Base-by-base conservation (phyloP, 768 basidiomycete genomes). In the Phlebiopsis gigantea region DNA sequence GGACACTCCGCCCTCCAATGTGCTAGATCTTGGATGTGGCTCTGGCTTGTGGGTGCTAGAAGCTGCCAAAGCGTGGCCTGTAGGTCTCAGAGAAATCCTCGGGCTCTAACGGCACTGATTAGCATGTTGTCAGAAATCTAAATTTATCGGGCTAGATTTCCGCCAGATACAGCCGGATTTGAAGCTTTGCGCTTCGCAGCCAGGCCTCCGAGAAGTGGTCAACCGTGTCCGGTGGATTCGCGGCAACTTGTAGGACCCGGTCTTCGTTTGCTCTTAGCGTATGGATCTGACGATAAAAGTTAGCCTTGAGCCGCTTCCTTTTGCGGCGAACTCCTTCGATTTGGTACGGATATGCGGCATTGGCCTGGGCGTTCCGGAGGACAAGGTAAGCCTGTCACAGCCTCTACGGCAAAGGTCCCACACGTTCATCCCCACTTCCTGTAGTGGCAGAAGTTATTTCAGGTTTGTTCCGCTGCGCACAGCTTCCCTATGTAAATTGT, bases 1-100 rank as follows among this genome's bases (percentile, higher is more conserved):
- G 50, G 71, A 75, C 7, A 64, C 63, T 0, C 77, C 81, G 2
- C 89, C 87, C 0, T 22, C 65, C 1, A 67, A 71, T 2, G 73
- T 88, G 0, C 78, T 91, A 10, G 87, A 89, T 63, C 69, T 91
- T 8, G 89, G 87, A 0, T 88, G 86, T 64, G 87, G 88, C 5
- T 78, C 74, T 45, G 88, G 88, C 1, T 76, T 77, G 50, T 91
- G 89, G 88, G 78, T 78, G 2, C 74, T 90, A 26, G 81, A 86
- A 57, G 86, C 86, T 4, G 87, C 83, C 2, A 81, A 76, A 61
- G 70, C 73, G 46, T 90, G 88, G 87, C 75, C 74, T 66, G 89
- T 85, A 57, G 43, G 17, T 46, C 8, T 34, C 31, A 39, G 26
- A 21, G 7, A 21, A n/a, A 19, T 29, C 26, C 22, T 22, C 44